Evolutionary conservation across 2,329 filamentous ascomycete genomes (phyloP).

Genomic region (Fusarium transvaalense): DNA sequence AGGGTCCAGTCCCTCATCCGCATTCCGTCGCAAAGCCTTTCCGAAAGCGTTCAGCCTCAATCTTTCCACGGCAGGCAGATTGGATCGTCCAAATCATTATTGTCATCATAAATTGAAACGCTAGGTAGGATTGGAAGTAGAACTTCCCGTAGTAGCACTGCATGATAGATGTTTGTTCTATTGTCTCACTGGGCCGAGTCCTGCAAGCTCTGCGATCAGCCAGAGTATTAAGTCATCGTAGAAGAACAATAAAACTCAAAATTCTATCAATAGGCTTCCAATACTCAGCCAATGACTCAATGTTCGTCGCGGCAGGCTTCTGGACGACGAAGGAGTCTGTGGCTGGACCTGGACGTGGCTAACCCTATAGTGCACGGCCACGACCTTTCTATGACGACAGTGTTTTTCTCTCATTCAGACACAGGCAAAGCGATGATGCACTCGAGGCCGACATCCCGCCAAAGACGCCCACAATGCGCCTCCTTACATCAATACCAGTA

Average conservation of each 20-base stretch:
- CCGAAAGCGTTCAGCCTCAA: not conserved
- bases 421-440: not conserved
- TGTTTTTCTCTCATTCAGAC: not conserved
- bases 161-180: not conserved
- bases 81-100: not conserved
- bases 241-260: not conserved
- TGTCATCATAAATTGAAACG: not conserved
- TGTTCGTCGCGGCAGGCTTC: not conserved
- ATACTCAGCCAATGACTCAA: not conserved
- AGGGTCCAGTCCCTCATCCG: not conserved
- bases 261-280: not conserved
- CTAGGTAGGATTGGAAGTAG: not conserved
- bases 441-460: not conserved
- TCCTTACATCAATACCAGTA: not conserved
- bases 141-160: no score
- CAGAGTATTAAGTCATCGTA: not conserved
- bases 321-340: not conserved
- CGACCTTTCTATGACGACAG: constrained; percentile 28
- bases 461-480: constrained; percentile 6
- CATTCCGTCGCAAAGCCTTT: constrained; percentile 1
- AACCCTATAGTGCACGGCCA: not conserved
- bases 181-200: not conserved
- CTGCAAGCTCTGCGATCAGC: not conserved
- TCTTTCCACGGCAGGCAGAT: not conserved
- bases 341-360: not conserved